Percentiles rank a stretch among this genome's conserved stretches.
phyloP scores from a whole-genome alignment of 495 filamentous ascomycete species.

The Xeromyces bisporus region DNA sequence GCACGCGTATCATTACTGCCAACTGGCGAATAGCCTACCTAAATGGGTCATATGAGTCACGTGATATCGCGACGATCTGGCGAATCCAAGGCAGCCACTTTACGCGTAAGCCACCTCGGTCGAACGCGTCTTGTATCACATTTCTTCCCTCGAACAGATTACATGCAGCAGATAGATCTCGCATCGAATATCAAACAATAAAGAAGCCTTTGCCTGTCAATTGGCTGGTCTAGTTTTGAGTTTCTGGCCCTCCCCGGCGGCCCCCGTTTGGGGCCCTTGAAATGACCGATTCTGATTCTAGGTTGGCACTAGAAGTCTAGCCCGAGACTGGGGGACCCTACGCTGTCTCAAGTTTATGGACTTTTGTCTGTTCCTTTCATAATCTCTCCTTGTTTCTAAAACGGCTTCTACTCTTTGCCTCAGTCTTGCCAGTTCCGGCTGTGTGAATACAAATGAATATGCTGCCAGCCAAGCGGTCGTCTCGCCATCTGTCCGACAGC shows the following conservation, averaged over 20 bases:
- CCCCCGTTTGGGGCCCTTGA: not conserved
- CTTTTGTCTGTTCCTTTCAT: not conserved
- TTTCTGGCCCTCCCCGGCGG: not conserved
- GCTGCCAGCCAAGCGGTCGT: slow-evolving; percentile 15
- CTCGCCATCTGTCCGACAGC: slow-evolving; percentile 19
- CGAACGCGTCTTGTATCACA: not conserved
- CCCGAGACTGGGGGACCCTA: not conserved
- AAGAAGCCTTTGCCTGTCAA: too few relatives aligned
- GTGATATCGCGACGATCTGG: slow-evolving; percentile 29
- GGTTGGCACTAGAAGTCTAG: not conserved
- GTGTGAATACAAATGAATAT: slow-evolving; percentile 7
- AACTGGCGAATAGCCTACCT: too few relatives aligned
- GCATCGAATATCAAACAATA: too few relatives aligned
- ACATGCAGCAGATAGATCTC: too few relatives aligned
- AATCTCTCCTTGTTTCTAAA: not conserved
- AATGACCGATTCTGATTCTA: not conserved
- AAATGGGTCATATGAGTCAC: too few relatives aligned
- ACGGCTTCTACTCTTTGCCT: not conserved
- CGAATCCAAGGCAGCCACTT: slow-evolving; percentile 8
- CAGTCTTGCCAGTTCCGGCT: not conserved
- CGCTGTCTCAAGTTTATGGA: not conserved
- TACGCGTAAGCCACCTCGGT: slow-evolving; percentile 2
- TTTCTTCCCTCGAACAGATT: not conserved
- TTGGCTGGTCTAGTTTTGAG: not conserved
- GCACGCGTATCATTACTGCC: too few relatives aligned